Evolutionary conservation across 192 early-diverging fungal species (phyloP).

Genomic region (Backusella parvicylindrica): DNA sequence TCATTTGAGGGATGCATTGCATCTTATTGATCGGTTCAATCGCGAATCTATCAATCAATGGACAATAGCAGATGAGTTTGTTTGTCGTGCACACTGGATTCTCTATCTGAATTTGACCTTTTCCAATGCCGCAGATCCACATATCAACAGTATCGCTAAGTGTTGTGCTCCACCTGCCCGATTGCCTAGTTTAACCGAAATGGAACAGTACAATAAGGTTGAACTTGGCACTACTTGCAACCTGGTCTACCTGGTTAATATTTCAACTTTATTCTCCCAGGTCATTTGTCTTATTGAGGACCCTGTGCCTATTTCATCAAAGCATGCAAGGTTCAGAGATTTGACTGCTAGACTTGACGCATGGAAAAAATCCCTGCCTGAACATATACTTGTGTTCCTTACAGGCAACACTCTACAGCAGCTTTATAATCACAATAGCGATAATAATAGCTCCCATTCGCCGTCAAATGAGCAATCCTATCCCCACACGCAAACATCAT

Average conservation of each 20-base stretch:
- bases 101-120: constrained; percentile 2
- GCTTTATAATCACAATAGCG: background rate
- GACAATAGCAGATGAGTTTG: background rate
- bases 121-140: background rate
- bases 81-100: constrained; percentile 8
- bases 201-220: background rate
- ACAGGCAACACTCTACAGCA: background rate
- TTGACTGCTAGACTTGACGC: background rate
- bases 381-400: background rate
- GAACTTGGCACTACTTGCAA: background rate
- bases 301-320: background rate
- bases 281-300: background rate
- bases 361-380: background rate
- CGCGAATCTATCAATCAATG: background rate
- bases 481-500: background rate
- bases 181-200: background rate
- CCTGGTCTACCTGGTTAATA: constrained; percentile 2
- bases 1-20: background rate
- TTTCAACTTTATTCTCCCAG: background rate
- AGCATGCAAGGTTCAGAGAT: background rate
- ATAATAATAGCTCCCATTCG: background rate
- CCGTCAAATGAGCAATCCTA: background rate
- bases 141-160: background rate
- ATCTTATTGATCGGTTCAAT: background rate
- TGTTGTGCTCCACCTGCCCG: background rate